These are phyloP conservation scores for Globisporangium apiculatum DNA, from an alignment of 352 stramenopile species.

Conservation along the genomic window DNA sequence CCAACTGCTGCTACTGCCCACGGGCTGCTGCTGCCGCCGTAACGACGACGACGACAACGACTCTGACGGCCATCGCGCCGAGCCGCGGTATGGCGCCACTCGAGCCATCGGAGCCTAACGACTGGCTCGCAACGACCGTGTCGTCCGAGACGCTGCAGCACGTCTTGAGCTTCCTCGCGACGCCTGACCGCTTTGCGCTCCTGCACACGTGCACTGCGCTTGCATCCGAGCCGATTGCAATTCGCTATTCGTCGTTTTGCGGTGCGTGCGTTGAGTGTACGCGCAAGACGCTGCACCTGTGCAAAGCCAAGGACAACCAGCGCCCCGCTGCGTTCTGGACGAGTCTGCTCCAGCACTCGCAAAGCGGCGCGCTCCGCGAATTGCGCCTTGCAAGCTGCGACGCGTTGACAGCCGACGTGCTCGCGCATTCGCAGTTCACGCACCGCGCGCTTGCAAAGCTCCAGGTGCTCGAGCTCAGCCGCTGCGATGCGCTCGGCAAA, in stretches of 20 bases:
- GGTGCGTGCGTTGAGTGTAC: conserved; percentile 39
- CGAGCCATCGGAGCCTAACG: not conserved
- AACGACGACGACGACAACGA: conserved; percentile 3
- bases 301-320: conserved; percentile 24
- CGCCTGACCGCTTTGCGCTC: conserved; percentile 54
- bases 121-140: conserved; percentile 12
- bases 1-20: not conserved
- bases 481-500: conserved; percentile 31
- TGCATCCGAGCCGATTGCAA: conserved; percentile 32
- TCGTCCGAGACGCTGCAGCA: conserved; percentile 45
- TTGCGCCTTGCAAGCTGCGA: conserved; percentile 51
- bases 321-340: conserved; percentile 42
- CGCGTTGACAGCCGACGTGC: conserved; percentile 29
- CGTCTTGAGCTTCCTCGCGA: conserved; percentile 46
- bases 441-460: conserved; percentile 29
- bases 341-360: conserved; percentile 32
- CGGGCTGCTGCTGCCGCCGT: not conserved
- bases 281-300: conserved; percentile 50
- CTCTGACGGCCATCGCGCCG: not conserved
- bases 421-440: conserved; percentile 18
- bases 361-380: conserved; percentile 24
- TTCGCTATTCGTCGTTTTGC: conserved; percentile 51
- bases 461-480: conserved; percentile 52
- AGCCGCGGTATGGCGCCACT: not conserved
- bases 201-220: conserved; percentile 35